These are phyloP conservation scores for Trichomonascaceae sp. DNA, from an alignment of 1,139 yeast genomes.

Conservation along the genomic window DNA sequence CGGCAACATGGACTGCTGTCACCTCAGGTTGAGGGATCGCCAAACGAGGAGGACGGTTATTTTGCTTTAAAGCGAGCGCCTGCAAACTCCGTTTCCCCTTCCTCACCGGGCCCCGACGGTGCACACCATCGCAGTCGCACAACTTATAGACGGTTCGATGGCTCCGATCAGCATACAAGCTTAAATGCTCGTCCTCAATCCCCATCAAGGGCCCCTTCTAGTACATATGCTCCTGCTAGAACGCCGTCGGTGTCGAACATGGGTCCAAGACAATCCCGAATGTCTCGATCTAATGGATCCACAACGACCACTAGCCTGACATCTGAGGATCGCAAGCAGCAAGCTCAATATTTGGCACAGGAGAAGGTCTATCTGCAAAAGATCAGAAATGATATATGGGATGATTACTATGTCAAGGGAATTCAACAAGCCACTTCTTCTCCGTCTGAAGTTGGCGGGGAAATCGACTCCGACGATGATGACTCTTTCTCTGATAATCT, in stretches of 20 bases:
- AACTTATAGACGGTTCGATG: background rate
- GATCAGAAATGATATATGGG: constrained; percentile 56
- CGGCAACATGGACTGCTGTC: background rate
- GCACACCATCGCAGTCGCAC: background rate
- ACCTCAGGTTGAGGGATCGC: background rate
- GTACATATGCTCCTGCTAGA: constrained; percentile 28
- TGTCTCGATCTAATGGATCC: constrained; percentile 8
- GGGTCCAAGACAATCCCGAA: constrained; percentile 7
- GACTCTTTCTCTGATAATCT: constrained; percentile 25
- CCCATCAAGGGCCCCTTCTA: constrained; percentile 25
- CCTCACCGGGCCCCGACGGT: background rate
- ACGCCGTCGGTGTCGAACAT: constrained; percentile 16
- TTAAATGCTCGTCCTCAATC: constrained; percentile 14
- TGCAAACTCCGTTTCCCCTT: background rate
- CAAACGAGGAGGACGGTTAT: constrained; percentile 1
- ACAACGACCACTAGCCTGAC: constrained; percentile 7
- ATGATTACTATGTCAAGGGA: constrained; percentile 44
- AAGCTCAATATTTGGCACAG: constrained; percentile 44
- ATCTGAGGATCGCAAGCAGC: constrained; percentile 12
- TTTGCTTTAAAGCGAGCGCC: background rate
- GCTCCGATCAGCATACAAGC: background rate
- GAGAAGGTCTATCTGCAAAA: constrained; percentile 64
- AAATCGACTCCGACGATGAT: constrained; percentile 22
- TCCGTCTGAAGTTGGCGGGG: constrained; percentile 15
- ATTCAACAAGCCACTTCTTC: constrained; percentile 21